Percentiles rank a stretch among this genome's conserved stretches.
These are phyloP conservation scores for Closterium sp. DNA, from an alignment of 139 green algal genomes.

Conservation along the genomic window DNA sequence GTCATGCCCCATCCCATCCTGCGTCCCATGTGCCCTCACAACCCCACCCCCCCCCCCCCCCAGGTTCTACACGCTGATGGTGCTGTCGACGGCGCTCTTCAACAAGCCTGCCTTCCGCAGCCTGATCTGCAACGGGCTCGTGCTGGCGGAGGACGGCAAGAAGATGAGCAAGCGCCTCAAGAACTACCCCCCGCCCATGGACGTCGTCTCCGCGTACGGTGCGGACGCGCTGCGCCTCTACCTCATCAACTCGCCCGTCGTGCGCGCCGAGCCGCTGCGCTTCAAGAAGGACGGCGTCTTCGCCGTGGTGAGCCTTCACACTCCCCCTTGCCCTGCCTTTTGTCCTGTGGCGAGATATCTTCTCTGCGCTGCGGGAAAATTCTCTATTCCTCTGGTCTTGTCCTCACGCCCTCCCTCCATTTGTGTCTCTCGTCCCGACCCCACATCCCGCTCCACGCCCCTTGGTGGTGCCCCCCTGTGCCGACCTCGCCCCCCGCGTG, in stretches of 20 bases:
- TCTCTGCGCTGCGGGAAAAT: not conserved
- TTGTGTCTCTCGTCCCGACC: no score
- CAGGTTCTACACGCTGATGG: conserved; percentile 98
- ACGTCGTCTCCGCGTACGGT: conserved; percentile 39
- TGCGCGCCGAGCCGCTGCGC: conserved; percentile 84
- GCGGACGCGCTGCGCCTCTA: conserved; percentile 93
- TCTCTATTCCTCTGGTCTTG: not conserved
- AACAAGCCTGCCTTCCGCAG: conserved; percentile 97
- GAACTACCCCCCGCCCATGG: conserved; percentile 88
- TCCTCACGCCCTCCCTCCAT: not conserved
- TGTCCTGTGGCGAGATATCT: not conserved
- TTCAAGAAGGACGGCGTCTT: conserved; percentile 96
- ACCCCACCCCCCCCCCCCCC: not conserved
- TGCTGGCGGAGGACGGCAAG: conserved; percentile 95
- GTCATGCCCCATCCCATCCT: not conserved
- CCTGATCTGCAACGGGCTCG: conserved; percentile 98
- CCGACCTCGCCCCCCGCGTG: no score
- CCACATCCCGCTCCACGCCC: no score
- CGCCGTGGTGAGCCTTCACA: conserved; percentile 57
- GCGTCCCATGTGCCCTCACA: not conserved
- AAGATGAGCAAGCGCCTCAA: conserved; percentile 99
- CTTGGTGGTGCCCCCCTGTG: no score
- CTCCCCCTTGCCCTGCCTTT: no score
- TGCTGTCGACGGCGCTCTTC: conserved; percentile 96
- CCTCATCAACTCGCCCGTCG: conserved; percentile 94